phyloP scores from a whole-genome alignment of 2,329 filamentous ascomycete genomes.

The Allantophomopsis lycopodina region DNA sequence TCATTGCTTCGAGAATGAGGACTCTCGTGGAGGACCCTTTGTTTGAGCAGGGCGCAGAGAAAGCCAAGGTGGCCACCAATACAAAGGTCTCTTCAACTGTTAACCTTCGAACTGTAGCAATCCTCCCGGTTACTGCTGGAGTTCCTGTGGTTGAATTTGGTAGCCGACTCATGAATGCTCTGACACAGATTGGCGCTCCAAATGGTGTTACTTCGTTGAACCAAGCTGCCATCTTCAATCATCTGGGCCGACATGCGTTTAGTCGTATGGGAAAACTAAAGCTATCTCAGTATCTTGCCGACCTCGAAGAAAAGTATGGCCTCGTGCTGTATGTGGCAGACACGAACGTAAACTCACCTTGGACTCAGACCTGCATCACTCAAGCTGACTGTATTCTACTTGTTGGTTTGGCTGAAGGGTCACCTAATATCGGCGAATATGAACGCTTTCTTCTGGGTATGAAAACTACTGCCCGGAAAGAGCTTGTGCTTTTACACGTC shows the following conservation, averaged over 20 bases:
- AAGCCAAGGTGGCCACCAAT: constrained; percentile 39
- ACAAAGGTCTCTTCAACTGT: constrained; percentile 71
- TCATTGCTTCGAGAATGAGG: constrained; percentile 92
- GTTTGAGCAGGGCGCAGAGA: constrained; percentile 50
- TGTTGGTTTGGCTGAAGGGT: constrained; percentile 81
- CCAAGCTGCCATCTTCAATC: constrained; percentile 85
- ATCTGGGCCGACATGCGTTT: constrained; percentile 90
- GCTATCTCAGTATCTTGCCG: constrained; percentile 87
- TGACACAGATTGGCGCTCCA: constrained; percentile 76
- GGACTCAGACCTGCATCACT: constrained; percentile 95
- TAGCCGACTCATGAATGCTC: constrained; percentile 73
- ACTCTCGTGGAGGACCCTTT: constrained; percentile 73
- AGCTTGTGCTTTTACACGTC: constrained; percentile 76
- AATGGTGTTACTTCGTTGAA: constrained; percentile 89
- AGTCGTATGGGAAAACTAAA: constrained; percentile 96
- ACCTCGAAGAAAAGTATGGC: constrained; percentile 93
- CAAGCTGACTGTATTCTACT: constrained; percentile 94
- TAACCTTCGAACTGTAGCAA: constrained; percentile 84
- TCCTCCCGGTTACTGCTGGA: constrained; percentile 80
- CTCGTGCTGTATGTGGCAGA: constrained; percentile 95
- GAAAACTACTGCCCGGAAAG: constrained; percentile 92
- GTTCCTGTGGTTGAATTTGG: constrained; percentile 93
- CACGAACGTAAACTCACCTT: constrained; percentile 91
- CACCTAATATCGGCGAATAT: constrained; percentile 86
- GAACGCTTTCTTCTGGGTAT: constrained; percentile 92